These are phyloP conservation scores for Sugiyamaella mastotermitis DNA, from an alignment of 805 yeast species.

Conservation along the genomic window DNA sequence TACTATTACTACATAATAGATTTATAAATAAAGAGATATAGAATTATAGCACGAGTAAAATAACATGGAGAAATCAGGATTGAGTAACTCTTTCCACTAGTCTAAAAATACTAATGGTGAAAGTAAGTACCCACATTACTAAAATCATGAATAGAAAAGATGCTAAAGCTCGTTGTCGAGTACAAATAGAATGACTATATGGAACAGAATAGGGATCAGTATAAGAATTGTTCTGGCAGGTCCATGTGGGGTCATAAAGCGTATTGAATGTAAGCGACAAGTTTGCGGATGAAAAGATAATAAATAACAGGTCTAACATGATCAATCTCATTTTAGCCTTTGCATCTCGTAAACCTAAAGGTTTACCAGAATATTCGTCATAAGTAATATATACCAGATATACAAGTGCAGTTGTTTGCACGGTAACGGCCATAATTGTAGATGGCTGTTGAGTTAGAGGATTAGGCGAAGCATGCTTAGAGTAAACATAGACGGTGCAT, in stretches of 20 bases:
- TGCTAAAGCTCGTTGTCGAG: constrained; percentile 70
- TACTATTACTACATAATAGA: too few relatives aligned
- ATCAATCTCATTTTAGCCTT: constrained; percentile 74
- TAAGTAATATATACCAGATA: constrained; percentile 77
- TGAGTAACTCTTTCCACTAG: constrained; percentile 51
- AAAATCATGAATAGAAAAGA: constrained; percentile 72
- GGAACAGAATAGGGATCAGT: constrained; percentile 14
- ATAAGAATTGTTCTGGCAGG: constrained; percentile 38
- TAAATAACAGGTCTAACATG: constrained; percentile 76
- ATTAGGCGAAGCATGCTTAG: constrained; percentile 26
- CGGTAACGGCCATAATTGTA: constrained; percentile 86
- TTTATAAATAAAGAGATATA: too few relatives aligned
- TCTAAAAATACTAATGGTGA: constrained; percentile 74
- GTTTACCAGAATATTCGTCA: constrained; percentile 90
- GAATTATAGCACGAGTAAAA: too few relatives aligned
- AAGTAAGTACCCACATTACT: constrained; percentile 78
- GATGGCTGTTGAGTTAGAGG: constrained; percentile 71
- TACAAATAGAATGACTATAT: constrained; percentile 53
- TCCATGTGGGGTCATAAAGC: constrained; percentile 76
- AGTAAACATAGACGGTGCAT: constrained; percentile 37
- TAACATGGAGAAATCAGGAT: too few relatives aligned
- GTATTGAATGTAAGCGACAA: constrained; percentile 81
- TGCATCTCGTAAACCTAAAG: constrained; percentile 84
- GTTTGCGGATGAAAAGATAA: constrained; percentile 85
- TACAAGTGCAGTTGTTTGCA: constrained; percentile 69